Evolutionary conservation across 176 grass and related monocot species (phyloP).

Genomic region (Cymbopogon citratus): DNA sequence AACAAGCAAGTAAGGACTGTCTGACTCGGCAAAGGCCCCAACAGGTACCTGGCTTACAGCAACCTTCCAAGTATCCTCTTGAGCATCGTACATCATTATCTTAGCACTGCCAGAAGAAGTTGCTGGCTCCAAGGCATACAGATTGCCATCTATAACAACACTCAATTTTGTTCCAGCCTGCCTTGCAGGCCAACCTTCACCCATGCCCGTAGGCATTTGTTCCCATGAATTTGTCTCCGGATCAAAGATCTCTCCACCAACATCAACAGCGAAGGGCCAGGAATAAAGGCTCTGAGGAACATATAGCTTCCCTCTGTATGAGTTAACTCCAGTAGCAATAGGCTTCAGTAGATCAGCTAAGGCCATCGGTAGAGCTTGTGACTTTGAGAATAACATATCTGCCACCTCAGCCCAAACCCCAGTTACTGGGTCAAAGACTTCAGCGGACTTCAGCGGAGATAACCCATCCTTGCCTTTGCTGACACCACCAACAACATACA

Average conservation of each 20-base stretch:
- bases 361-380: constrained; percentile 38
- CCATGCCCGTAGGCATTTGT: constrained; percentile 73
- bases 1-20: constrained; percentile 52
- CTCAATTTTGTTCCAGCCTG: constrained; percentile 69
- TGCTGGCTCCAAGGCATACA: constrained; percentile 75
- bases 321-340: constrained; percentile 55
- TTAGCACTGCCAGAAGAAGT: constrained; percentile 46
- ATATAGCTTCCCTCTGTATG: constrained; percentile 58
- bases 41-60: constrained; percentile 46
- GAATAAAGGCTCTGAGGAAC: constrained; percentile 84
- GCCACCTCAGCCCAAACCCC: constrained; percentile 55
- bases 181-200: constrained; percentile 75
- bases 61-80: constrained; percentile 69
- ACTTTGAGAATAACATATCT: constrained; percentile 66
- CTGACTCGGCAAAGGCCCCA: constrained; percentile 35
- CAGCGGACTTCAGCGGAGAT: constrained; percentile 57
- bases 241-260: constrained; percentile 74
- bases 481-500: constrained; percentile 83
- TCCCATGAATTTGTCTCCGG: constrained; percentile 53
- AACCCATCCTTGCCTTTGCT: constrained; percentile 37
- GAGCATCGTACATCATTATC: constrained; percentile 74
- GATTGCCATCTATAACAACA: constrained; percentile 45
- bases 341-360: constrained; percentile 70
- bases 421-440: constrained; percentile 70
- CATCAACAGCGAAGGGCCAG: constrained; percentile 73